Conservation (phyloP, 2,329 filamentous ascomycete genomes). For the Chaetothyriales sp. region DNA sequence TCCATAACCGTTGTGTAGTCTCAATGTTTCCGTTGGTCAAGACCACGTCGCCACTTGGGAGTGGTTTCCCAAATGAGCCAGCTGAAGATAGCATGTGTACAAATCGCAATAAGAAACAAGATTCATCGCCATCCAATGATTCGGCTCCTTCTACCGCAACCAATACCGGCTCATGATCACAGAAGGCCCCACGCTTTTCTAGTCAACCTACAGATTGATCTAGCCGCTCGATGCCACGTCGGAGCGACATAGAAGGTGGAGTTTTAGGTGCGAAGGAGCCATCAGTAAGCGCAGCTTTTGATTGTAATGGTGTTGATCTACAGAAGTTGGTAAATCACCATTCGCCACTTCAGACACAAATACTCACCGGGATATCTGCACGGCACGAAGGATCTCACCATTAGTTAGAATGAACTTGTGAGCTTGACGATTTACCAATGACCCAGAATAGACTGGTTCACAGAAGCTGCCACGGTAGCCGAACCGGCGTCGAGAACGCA, state of each 20-base stretch:
- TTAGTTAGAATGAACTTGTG: neutral
- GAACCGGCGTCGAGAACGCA: too few species aligned
- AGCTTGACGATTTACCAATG: too few species aligned
- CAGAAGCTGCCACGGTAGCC: too few species aligned
- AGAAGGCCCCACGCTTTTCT: neutral
- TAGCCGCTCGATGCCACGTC: neutral
- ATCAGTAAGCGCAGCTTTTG: too few species aligned
- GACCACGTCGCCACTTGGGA: neutral
- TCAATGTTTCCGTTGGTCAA: too few species aligned
- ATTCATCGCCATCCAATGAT: too few species aligned
- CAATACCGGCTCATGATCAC: neutral
- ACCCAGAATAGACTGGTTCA: neutral
- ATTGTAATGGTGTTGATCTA: too few species aligned
- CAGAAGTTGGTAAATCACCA: neutral
- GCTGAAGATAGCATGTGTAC: neutral
- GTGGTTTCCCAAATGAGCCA: neutral
- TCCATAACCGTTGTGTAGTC: too few species aligned
- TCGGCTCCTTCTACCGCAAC: neutral
- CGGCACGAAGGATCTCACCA: too few species aligned
- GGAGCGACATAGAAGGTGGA: neutral
- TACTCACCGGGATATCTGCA: too few species aligned
- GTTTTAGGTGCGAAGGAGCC: neutral
- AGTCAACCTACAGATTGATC: neutral
- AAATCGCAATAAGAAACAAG: neutral
- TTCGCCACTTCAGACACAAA: neutral